Percentiles rank a stretch among this genome's conserved stretches.
Evolutionary conservation across 148 eudicot species (phyloP).

Genomic region (Rhododendron ovatum): DNA sequence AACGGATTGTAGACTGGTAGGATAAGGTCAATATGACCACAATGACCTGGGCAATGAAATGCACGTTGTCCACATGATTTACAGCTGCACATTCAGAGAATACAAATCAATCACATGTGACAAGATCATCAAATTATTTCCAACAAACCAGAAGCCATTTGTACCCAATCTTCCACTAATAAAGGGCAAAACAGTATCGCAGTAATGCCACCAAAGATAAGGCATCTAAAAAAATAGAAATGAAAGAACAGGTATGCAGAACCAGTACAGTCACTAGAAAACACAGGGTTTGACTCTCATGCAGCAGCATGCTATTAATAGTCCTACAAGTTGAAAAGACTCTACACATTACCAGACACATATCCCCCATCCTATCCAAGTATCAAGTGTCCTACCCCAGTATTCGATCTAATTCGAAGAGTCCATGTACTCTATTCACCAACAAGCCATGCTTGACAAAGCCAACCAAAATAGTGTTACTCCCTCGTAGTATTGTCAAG

Average conservation of each 20-base stretch:
- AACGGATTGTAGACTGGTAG: conserved; percentile 67
- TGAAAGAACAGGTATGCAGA: not conserved
- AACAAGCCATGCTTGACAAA: not conserved
- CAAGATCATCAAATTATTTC: not conserved
- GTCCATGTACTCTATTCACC: not conserved
- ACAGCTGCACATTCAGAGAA: conserved; percentile 49
- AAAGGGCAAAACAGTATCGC: not conserved
- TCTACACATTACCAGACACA: not conserved
- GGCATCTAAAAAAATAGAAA: not conserved
- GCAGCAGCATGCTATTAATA: not conserved
- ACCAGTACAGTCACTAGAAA: not conserved
- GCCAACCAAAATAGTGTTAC: not conserved
- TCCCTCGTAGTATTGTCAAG: not conserved
- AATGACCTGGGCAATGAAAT: conserved; percentile 76
- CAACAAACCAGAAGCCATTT: not conserved
- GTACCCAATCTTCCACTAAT: not conserved
- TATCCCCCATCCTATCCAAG: not conserved
- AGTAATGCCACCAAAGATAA: not conserved
- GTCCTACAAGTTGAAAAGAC: not conserved
- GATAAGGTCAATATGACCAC: conserved; percentile 85
- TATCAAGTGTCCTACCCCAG: not conserved
- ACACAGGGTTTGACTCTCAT: not conserved
- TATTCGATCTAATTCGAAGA: not conserved
- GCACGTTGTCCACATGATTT: conserved; percentile 70
- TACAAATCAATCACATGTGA: conserved; percentile 1